phyloP scores from a whole-genome alignment of 148 eudicot genomes.

The Rhododendron kiyosumense region DNA sequence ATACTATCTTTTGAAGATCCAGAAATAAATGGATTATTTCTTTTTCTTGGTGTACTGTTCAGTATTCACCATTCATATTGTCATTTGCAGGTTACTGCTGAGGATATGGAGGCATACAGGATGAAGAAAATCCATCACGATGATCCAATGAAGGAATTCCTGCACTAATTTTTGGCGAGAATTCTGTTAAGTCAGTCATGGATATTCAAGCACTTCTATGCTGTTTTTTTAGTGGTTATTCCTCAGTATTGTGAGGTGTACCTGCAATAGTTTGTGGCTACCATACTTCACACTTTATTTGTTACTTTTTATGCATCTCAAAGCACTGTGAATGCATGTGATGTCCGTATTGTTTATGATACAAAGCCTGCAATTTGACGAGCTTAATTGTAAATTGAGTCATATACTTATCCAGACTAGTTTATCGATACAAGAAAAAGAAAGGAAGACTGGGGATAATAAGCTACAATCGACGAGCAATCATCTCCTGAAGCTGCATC shows the following conservation, averaged over 20 bases:
- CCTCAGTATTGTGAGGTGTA: neutral
- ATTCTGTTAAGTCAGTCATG: neutral
- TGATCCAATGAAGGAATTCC: conserved; percentile 87
- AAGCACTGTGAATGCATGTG: neutral
- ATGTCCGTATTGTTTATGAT: neutral
- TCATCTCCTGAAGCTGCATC: conserved; percentile 40
- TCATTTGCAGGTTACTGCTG: conserved; percentile 50
- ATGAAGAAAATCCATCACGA: conserved; percentile 81
- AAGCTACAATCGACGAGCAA: conserved; percentile 33
- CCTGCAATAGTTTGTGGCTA: neutral
- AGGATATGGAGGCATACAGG: conserved; percentile 89
- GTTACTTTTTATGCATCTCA: neutral
- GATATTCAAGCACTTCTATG: neutral
- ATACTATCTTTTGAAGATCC: neutral
- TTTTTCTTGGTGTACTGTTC: neutral
- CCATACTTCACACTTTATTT: neutral
- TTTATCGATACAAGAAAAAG: neutral
- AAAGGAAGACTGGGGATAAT: neutral
- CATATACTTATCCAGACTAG: neutral
- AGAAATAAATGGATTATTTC: neutral
- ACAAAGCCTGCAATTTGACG: neutral
- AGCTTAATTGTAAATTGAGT: neutral
- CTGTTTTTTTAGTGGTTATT: neutral
- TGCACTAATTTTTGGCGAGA: conserved; percentile 24
- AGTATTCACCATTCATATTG: neutral